These are phyloP conservation scores for Candida ipomoeae DNA, from an alignment of 805 yeast species.

Conservation along the genomic window DNA sequence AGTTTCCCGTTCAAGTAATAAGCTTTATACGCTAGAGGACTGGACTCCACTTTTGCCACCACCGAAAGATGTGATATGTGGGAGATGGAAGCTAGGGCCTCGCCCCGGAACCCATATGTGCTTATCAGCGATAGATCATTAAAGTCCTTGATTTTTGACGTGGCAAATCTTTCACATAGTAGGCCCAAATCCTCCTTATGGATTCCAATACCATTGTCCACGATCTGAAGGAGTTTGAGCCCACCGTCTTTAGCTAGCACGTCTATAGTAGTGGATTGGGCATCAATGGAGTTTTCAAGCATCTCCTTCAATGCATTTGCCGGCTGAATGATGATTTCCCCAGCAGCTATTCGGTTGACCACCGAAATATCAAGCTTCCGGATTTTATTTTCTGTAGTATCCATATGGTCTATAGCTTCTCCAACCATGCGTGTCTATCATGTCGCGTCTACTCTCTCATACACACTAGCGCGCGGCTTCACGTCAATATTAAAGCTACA, in stretches of 20 bases:
- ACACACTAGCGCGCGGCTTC: not conserved
- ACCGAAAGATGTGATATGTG: constrained; percentile 83
- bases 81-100: constrained; percentile 91
- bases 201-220: constrained; percentile 89
- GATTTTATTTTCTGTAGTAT: constrained; percentile 4
- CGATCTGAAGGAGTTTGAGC: constrained; percentile 73
- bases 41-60: constrained; percentile 60
- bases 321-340: constrained; percentile 91
- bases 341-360: constrained; percentile 92
- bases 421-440: not conserved
- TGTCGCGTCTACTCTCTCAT: not conserved
- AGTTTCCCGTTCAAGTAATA: constrained; percentile 65
- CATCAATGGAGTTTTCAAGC: constrained; percentile 90
- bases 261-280: constrained; percentile 69
- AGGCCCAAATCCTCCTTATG: constrained; percentile 64
- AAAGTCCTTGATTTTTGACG: constrained; percentile 72
- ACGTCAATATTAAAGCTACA: not conserved
- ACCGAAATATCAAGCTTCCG: constrained; percentile 59
- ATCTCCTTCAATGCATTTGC: constrained; percentile 92
- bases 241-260: constrained; percentile 91
- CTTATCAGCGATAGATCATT: constrained; percentile 68
- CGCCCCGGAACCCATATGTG: constrained; percentile 95
- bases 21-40: constrained; percentile 68
- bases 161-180: constrained; percentile 88
- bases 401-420: not conserved